These are phyloP conservation scores for Pontederia crassipes DNA, from an alignment of 176 grass and related monocot species.

Conservation along the genomic window DNA sequence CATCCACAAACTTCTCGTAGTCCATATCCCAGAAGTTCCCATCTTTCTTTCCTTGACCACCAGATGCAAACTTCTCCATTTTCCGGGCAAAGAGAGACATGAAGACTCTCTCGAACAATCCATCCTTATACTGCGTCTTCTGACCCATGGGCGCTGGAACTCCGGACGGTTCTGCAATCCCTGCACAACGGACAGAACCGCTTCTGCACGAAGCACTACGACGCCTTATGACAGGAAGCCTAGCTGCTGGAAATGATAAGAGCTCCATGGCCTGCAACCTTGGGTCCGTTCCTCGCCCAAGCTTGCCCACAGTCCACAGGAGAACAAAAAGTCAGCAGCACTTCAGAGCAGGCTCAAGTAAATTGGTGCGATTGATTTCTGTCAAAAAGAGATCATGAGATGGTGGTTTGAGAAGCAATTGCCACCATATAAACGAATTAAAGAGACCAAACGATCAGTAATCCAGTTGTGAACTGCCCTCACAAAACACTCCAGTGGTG, in stretches of 20 bases:
- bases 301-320: not conserved
- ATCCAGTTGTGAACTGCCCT: not conserved
- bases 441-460: not conserved
- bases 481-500: too few species aligned
- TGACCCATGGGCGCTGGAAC: constrained; percentile 74
- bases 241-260: constrained; percentile 18
- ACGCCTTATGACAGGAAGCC: constrained; percentile 6
- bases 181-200: not conserved
- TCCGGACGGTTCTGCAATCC: constrained; percentile 39
- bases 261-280: constrained; percentile 7
- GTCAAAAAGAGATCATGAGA: not conserved
- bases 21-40: constrained; percentile 69
- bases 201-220: not conserved
- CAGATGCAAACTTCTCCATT: constrained; percentile 66
- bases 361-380: not conserved
- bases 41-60: constrained; percentile 4
- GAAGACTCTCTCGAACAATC: constrained; percentile 63
- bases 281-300: not conserved
- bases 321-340: not conserved
- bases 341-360: not conserved
- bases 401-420: constrained; percentile 11
- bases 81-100: constrained; percentile 81
- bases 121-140: constrained; percentile 84
- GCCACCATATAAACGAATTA: not conserved
- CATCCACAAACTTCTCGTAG: constrained; percentile 90